Conservation (phyloP, 768 basidiomycete species). For the Auricularia sp. region DNA sequence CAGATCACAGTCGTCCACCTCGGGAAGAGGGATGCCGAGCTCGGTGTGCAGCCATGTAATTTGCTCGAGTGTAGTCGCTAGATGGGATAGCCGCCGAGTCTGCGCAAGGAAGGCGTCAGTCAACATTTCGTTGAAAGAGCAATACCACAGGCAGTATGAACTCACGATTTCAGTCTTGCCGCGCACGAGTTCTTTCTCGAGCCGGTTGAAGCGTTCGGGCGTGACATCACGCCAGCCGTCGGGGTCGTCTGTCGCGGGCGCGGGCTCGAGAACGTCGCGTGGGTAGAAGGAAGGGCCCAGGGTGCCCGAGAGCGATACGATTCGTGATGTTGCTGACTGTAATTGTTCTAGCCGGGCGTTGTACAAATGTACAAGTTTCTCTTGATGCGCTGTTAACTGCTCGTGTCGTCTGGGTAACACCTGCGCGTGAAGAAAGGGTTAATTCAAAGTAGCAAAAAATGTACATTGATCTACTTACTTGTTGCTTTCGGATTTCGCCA, state of each 20-base stretch:
- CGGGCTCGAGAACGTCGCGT: slow-evolving; percentile 43
- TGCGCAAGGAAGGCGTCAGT: slow-evolving; percentile 17
- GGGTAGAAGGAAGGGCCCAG: slow-evolving; percentile 51
- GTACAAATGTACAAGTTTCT: slow-evolving; percentile 59
- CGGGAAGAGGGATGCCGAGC: slow-evolving; percentile 60
- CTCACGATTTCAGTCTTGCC: slow-evolving; percentile 82
- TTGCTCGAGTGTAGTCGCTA: slow-evolving; percentile 56
- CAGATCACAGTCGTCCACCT: slow-evolving; percentile 15
- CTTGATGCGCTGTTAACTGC: slow-evolving; percentile 57
- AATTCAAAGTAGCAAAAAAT: slow-evolving; percentile 1
- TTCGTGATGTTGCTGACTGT: slow-evolving; percentile 55
- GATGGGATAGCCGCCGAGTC: slow-evolving; percentile 56
- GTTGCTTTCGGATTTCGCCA: slow-evolving; percentile 36
- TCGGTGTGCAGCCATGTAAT: slow-evolving; percentile 78
- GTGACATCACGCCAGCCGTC: slow-evolving; percentile 56
- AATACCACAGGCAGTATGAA: slow-evolving; percentile 7
- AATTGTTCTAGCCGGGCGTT: slow-evolving; percentile 72
- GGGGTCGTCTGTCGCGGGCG: slow-evolving; percentile 25
- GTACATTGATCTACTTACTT: slow-evolving; percentile 44
- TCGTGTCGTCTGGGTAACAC: slow-evolving; percentile 64
- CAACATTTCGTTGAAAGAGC: background rate
- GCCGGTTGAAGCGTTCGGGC: slow-evolving; percentile 64
- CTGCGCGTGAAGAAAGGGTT: slow-evolving; percentile 6
- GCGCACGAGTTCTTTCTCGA: slow-evolving; percentile 76
- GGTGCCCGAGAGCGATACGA: slow-evolving; percentile 47